Evolutionary conservation across 345 rosid species (phyloP), one percentile per base, ranked within the genome.

Genomic region (Limnanthes douglasii): DNA sequence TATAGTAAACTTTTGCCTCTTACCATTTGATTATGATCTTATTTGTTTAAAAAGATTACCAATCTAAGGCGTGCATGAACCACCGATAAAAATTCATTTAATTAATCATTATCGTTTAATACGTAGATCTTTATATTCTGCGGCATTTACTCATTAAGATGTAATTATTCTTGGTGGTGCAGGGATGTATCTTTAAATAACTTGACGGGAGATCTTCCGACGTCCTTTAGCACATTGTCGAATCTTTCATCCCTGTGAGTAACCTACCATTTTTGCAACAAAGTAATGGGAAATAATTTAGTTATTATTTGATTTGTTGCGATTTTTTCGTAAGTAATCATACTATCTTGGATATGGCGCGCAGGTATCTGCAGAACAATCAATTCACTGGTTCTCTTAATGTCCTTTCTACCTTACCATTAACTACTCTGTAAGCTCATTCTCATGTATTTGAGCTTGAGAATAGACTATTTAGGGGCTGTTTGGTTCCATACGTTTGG

Each of bases 141-240:
- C n/a, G n/a, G n/a, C n/a, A n/a, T n/a, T n/a, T n/a, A n/a, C n/a
- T n/a, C n/a, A n/a, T n/a, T n/a, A n/a, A n/a, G n/a, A n/a, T 28
- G 32, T 3, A 9, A 5, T 27, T 21, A 16, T 57, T 22, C 24
- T 42, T 39, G 6, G 22, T 31, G 15, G 38, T 64, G 47, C 59
- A 92, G 99, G 71, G 99, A 85, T 68, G 57, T 92, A 23, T 92
- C 99, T 49, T 84, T 65, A 65, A 92, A 92, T 69, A 85, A 73
- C 60, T 71, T 85, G 45, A 73, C 67, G 46, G 99, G 96, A 13
- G 74, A 85, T 65, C 81, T 92, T 66, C 99, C 96, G 3, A 45
- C 5, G 56, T 90, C 99, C 13, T 64, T 92, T 31, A 64, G 75
- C 46, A 64, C 73, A n/a, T 52, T 62, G 51, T 59, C 79, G 29